Evolutionary conservation across 257 asterid species (phyloP), one percentile per base, ranked within the genome.

Genomic region (Coffea eugenioides): DNA sequence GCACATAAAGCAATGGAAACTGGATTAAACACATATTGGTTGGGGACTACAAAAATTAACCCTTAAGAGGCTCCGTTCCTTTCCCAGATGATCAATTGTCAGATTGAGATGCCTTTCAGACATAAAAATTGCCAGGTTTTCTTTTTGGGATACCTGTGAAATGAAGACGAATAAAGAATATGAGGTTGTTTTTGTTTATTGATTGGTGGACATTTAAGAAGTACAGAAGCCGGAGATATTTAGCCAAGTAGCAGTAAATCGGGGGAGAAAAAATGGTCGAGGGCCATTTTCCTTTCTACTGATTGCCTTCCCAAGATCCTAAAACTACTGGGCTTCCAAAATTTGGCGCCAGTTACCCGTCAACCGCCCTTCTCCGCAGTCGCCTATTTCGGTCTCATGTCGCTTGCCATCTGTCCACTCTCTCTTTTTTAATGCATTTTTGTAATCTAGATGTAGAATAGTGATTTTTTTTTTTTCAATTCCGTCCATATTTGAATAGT

Each of bases 331-430:
- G 25, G 13, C 48, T 56, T 77, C 18, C 31, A 31, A 74, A n/a
- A 45, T 68, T 68, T 82, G 79, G 83, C 78, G 81, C 83, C 83
- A 81, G 23, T 57, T 78, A 31, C 78, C 80, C 74, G 85, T 72
- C 73, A 81, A 75, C 77, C 64, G 71, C 80, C 79, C 75, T 79
- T 81, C 70, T 51, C 78, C 69, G 16, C 34, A 49, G 5, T 13
- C 59, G 59, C 59, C 59, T 18, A 52, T 14, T 13, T 52, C 59
- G 16, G 59, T 52, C 59, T 5, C 15, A 11, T 7, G 54, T 7
- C 13, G 16, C 54, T 49, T 49, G 54, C 54, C 54, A 49, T 2
- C 14, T 49, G 54, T 49, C 54, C 11, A 31, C 31, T 1, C 31
- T 31, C 54, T 1, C 0, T 3, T 51, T 12, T 9, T 11, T 12